Evolutionary conservation across 2,329 filamentous ascomycete genomes (phyloP).

Genomic region (Nemania sp.): DNA sequence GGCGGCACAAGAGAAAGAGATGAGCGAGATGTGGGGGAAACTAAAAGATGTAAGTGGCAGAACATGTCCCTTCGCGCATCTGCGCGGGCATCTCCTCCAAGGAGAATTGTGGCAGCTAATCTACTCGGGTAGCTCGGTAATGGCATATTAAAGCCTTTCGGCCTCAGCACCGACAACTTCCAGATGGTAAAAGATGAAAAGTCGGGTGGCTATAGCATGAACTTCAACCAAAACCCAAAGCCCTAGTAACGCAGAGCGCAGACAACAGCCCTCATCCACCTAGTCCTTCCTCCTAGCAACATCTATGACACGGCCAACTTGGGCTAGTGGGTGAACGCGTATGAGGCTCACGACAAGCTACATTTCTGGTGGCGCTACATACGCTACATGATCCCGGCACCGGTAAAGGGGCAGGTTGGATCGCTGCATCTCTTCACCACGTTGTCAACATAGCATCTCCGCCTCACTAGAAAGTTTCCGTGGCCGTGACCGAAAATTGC

Average conservation of each 20-base stretch:
- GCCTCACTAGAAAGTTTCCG: neutral
- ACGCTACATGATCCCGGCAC: neutral
- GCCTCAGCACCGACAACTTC: slow-evolving; percentile 93
- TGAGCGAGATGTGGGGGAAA: slow-evolving; percentile 98
- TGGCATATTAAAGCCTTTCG: slow-evolving; percentile 91
- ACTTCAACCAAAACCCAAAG: slow-evolving; percentile 69
- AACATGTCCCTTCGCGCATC: neutral
- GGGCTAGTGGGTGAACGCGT: neutral
- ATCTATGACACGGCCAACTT: neutral
- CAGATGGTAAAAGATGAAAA: slow-evolving; percentile 92
- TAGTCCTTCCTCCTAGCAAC: neutral
- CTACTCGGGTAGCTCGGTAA: slow-evolving; percentile 77
- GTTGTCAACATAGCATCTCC: neutral
- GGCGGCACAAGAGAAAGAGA: slow-evolving; percentile 85
- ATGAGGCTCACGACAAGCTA: neutral
- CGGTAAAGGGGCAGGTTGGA: neutral
- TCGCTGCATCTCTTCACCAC: neutral
- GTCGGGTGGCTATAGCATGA: slow-evolving; percentile 93
- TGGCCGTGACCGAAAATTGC: too few relatives aligned
- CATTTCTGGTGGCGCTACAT: neutral
- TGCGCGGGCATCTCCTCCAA: neutral
- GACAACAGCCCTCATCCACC: neutral
- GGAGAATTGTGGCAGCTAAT: slow-evolving; percentile 12
- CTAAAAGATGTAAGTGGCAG: slow-evolving; percentile 80
- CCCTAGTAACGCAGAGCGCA: slow-evolving; percentile 25